Evolutionary conservation across 306 rosid genomes (phyloP), one percentile per base, ranked within the genome.

Genomic region (Begonia fuchsioides): DNA sequence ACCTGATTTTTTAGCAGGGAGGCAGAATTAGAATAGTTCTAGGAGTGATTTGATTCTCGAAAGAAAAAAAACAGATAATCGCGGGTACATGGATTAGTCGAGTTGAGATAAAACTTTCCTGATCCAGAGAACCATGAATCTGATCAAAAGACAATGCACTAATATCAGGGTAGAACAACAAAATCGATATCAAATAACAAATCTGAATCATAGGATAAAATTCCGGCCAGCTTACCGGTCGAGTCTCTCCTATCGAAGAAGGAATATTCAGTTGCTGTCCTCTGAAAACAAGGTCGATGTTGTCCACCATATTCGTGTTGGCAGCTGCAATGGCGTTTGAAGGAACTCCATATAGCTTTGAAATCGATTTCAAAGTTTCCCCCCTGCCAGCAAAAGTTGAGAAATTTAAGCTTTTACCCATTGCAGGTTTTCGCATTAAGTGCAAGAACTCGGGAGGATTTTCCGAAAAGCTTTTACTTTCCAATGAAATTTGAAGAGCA

Each of bases 251-350:
- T 51, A 38, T 14, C 19, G 59, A 54, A 43, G 57, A 56, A 56
- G 60, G 68, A 62, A 68, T 57, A 20, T 57, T 62, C 26, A 62
- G 45, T 16, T 20, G 49, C 43, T 53, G 68, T 17, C 61, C 61
- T 46, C 43, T 39, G 9, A 44, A 56, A 55, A 55, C 51, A 50
- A 26, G 51, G 44, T 60, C 72, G 12, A 53, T 26, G 10, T 55
- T 26, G 10, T 55, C 63, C 54, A 12, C n/a, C 16, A 55, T 46
- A 44, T 17, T 51, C 63, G n/a, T 60, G 17, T 61, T 67, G 46
- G 55, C 67, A 15, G 53, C 49, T 13, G 49, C 63, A 32, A 60
- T 55, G 53, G 62, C 61, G 45, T 56, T 40, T 19, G 54, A 1
- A 19, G 65, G 40, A 57, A 52, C 68, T 16, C 58, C 64, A 57